These are phyloP conservation scores for Picochlorum sp. DNA, from an alignment of 139 green algal genomes.

Conservation along the genomic window DNA sequence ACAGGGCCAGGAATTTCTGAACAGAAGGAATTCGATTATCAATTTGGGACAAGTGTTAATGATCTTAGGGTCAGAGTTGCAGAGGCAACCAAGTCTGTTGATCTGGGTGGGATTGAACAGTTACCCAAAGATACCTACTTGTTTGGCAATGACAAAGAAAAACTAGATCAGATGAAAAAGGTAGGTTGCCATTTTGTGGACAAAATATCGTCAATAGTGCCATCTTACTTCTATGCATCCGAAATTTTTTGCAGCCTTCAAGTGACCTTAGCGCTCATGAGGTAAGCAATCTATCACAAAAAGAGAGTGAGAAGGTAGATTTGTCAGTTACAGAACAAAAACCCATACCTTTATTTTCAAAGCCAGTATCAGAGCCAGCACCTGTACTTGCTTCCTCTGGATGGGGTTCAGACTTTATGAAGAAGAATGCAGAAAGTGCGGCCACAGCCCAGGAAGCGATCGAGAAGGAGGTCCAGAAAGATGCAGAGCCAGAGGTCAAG, in stretches of 20 bases:
- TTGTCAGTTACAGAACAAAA: too few species aligned
- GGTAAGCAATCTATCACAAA: too few species aligned
- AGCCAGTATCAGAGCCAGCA: too few species aligned
- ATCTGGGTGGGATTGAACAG: not conserved
- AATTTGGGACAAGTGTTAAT: not conserved
- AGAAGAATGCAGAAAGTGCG: conserved; percentile 10
- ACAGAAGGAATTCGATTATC: not conserved
- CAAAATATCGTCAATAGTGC: not conserved
- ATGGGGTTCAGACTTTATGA: conserved; percentile 14
- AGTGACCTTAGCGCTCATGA: too few species aligned
- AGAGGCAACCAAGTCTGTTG: conserved; percentile 8
- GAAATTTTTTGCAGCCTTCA: too few species aligned
- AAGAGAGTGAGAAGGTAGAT: too few species aligned
- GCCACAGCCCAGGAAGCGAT: conserved; percentile 2
- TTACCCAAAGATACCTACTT: not conserved
- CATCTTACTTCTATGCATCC: too few species aligned
- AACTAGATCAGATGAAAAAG: not conserved
- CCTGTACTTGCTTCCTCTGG: conserved; percentile 1
- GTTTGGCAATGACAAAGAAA: not conserved
- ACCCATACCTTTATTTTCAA: too few species aligned
- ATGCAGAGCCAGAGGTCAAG: not conserved
- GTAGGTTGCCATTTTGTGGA: not conserved
- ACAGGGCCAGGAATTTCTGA: not conserved
- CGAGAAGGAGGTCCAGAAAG: conserved; percentile 7
- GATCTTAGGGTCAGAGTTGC: not conserved